Percentiles rank a stretch among this genome's conserved stretches.
Conservation (phyloP, 768 basidiomycete genomes). For the Rhodosporidiobolus odoratus region DNA sequence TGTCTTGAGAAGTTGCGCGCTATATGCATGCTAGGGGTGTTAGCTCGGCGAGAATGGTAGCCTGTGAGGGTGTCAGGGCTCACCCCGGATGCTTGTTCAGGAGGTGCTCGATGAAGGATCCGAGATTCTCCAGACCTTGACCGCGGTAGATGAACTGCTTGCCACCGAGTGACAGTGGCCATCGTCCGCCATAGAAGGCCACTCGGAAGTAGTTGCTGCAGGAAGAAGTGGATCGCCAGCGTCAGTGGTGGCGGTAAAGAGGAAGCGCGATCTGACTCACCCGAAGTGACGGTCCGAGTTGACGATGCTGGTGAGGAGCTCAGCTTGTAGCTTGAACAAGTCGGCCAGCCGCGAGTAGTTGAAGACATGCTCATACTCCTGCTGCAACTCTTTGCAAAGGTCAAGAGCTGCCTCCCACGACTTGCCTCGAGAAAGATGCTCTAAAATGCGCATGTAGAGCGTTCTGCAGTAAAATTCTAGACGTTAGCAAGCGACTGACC, state of each 20-base stretch:
- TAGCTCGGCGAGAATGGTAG: slow-evolving; percentile 35
- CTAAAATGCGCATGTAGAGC: slow-evolving; percentile 81
- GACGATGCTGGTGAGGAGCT: slow-evolving; percentile 40
- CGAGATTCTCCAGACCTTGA: slow-evolving; percentile 89
- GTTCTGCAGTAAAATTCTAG: slow-evolving; percentile 47
- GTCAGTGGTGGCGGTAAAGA: background rate
- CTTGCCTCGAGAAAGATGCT: slow-evolving; percentile 89
- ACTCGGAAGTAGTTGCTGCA: slow-evolving; percentile 72
- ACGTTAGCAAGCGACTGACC: background rate
- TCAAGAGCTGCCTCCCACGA: slow-evolving; percentile 95
- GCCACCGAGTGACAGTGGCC: slow-evolving; percentile 73
- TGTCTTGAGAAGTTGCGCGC: slow-evolving; percentile 66
- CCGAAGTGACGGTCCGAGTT: slow-evolving; percentile 35
- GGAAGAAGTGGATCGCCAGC: background rate
- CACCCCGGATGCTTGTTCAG: slow-evolving; percentile 30
- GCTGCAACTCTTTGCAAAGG: slow-evolving; percentile 83
- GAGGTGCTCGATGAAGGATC: slow-evolving; percentile 72
- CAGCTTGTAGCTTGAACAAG: slow-evolving; percentile 41
- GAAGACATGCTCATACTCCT: slow-evolving; percentile 65
- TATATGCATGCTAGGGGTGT: slow-evolving; percentile 65
- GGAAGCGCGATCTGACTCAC: background rate
- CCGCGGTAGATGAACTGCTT: slow-evolving; percentile 92
- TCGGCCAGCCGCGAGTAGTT: slow-evolving; percentile 53
- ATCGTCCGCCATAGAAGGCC: slow-evolving; percentile 77
- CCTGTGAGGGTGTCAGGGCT: background rate